Conservation (phyloP, 2,329 filamentous ascomycete species). For the Paradendryphiella salina region DNA sequence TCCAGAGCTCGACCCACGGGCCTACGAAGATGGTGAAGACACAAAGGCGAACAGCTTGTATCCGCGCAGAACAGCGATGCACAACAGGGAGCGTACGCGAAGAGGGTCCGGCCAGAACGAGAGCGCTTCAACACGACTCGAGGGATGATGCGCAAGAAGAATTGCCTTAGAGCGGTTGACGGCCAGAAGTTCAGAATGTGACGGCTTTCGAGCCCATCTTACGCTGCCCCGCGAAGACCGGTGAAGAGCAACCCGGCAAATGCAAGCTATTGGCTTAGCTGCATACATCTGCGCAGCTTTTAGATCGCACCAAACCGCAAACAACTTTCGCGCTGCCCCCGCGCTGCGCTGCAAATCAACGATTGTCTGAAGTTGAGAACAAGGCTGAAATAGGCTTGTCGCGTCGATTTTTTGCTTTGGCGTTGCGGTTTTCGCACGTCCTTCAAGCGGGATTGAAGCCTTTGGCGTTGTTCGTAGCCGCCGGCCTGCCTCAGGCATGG, state of each 20-base stretch:
- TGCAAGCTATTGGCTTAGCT: constrained; percentile 42
- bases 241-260: constrained; percentile 35
- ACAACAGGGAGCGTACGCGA: constrained; percentile 28
- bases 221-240: constrained; percentile 44
- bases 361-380: constrained; percentile 23
- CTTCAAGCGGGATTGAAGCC: constrained; percentile 2
- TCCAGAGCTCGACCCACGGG: constrained; percentile 30
- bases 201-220: constrained; percentile 33
- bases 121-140: constrained; percentile 34
- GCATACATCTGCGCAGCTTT: constrained; percentile 37
- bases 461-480: constrained; percentile 5
- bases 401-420: background rate
- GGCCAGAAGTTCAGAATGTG: constrained; percentile 29
- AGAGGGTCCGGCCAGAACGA: constrained; percentile 28
- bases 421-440: constrained; percentile 2
- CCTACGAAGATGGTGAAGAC: constrained; percentile 27
- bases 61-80: constrained; percentile 22
- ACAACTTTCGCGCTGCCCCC: constrained; percentile 19
- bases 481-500: constrained; percentile 33
- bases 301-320: constrained; percentile 39
- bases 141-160: constrained; percentile 39
- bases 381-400: constrained; percentile 13
- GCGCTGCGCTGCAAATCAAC: constrained; percentile 23
- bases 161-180: constrained; percentile 34
- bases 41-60: constrained; percentile 26